Conservation (phyloP, 2,329 filamentous ascomycete species). For the Cladosporium sphaerospermum region DNA sequence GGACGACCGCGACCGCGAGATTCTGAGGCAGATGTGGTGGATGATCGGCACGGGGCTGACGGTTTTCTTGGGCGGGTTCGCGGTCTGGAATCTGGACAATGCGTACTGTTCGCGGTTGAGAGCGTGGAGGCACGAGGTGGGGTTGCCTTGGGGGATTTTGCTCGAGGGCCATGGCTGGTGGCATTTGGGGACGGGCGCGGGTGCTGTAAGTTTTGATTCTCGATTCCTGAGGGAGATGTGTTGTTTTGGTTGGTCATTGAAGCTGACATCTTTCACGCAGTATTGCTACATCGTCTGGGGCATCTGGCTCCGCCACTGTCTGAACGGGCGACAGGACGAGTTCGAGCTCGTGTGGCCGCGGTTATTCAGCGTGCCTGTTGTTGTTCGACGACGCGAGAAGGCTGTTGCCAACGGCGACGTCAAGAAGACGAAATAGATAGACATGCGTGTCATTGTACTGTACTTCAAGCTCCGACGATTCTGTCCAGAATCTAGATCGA, state of each 20-base stretch:
- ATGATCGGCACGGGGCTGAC: conserved; percentile 64
- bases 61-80: conserved; percentile 68
- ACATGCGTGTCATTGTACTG: no score
- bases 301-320: conserved; percentile 70
- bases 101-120: conserved; percentile 63
- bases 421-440: background rate
- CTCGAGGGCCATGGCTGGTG: conserved; percentile 70
- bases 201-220: conserved; percentile 43
- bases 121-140: conserved; percentile 59
- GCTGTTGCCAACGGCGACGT: background rate
- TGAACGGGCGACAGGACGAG: conserved; percentile 66
- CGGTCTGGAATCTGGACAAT: conserved; percentile 75
- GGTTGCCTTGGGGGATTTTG: conserved; percentile 73
- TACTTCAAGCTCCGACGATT: no score
- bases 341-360: conserved; percentile 66
- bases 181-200: conserved; percentile 75
- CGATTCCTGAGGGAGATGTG: background rate
- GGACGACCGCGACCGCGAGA: conserved; percentile 46
- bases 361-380: conserved; percentile 35
- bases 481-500: no score
- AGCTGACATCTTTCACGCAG: background rate
- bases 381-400: background rate
- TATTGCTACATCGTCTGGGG: conserved; percentile 80
- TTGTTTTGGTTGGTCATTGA: background rate
- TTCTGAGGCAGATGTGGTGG: conserved; percentile 65